A percentile compares a stretch with the other conserved stretches of the same genome.
phyloP scores from a whole-genome alignment of 495 filamentous ascomycete species.

The Aspergillus ellipticus region DNA sequence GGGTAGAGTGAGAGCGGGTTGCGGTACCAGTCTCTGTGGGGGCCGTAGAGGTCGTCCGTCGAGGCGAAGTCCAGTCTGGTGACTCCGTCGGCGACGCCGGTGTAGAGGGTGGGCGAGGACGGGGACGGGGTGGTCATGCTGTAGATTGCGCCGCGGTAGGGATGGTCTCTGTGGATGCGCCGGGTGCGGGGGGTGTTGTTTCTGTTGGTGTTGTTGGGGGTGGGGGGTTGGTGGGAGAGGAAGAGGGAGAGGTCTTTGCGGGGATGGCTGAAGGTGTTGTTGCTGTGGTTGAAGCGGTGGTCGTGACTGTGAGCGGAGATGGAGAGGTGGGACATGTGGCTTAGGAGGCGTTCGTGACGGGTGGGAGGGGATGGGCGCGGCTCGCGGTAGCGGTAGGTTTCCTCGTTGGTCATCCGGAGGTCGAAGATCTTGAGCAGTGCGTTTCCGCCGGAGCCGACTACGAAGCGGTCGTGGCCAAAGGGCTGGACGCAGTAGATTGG shows the following conservation, averaged over 20 bases:
- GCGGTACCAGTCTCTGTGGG: slow-evolving; percentile 31
- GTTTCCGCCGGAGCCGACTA: slow-evolving; percentile 54
- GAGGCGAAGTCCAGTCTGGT: slow-evolving; percentile 53
- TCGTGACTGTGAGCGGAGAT: slow-evolving; percentile 1
- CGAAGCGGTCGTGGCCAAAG: slow-evolving; percentile 52
- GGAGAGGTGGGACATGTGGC: too few species aligned
- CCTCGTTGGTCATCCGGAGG: slow-evolving; percentile 49
- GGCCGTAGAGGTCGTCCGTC: slow-evolving; percentile 38
- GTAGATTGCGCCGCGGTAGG: slow-evolving; percentile 52
- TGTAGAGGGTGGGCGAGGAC: slow-evolving; percentile 53
- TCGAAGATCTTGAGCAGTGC: slow-evolving; percentile 64
- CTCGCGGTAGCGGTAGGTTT: slow-evolving; percentile 36
- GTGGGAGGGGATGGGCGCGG: slow-evolving; percentile 12
- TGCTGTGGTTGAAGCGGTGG: slow-evolving; percentile 7
- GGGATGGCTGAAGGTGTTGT: slow-evolving; percentile 12
- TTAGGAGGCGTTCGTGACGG: slow-evolving; percentile 1
- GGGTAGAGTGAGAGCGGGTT: slow-evolving; percentile 26
- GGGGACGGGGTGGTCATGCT: slow-evolving; percentile 55
- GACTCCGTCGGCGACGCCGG: slow-evolving; percentile 51
- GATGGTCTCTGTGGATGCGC: slow-evolving; percentile 3
- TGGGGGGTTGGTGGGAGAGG: slow-evolving; percentile 28
- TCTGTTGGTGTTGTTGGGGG: slow-evolving; percentile 12
- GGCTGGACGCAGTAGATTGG: slow-evolving; percentile 58
- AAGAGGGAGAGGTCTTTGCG: slow-evolving; percentile 39
- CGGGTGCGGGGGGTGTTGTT: neutral